Evolutionary conservation across 352 stramenopile species (phyloP).

Genomic region (Aphanomyces invadans): DNA sequence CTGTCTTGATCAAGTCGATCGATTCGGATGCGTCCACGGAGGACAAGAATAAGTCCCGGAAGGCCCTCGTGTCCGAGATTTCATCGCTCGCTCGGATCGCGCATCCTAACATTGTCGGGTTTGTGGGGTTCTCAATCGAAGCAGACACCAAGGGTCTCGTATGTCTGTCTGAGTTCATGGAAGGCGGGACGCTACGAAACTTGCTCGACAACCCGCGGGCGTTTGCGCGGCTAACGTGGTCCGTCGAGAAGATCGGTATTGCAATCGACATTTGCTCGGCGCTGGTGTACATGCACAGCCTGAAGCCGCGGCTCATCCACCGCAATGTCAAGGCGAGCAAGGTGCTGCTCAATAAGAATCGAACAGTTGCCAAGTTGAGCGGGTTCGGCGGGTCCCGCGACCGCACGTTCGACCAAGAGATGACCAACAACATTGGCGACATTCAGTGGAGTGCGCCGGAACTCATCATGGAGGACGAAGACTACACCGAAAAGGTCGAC

Average conservation of each 20-base stretch:
- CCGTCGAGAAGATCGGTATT: slow-evolving; percentile 31
- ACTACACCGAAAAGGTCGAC: slow-evolving; percentile 24
- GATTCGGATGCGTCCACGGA: not conserved
- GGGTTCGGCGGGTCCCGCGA: slow-evolving; percentile 50
- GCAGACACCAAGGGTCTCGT: not conserved
- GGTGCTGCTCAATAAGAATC: slow-evolving; percentile 36
- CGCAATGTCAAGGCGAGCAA: slow-evolving; percentile 56
- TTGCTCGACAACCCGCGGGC: not conserved
- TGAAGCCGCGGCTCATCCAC: slow-evolving; percentile 31
- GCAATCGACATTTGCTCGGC: slow-evolving; percentile 31
- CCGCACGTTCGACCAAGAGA: slow-evolving; percentile 35
- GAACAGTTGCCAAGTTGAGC: slow-evolving; percentile 42
- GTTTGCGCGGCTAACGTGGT: slow-evolving; percentile 27
- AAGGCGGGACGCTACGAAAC: slow-evolving; percentile 1
- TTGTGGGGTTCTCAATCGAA: slow-evolving; percentile 6
- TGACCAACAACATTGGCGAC: slow-evolving; percentile 45
- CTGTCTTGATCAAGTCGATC: slow-evolving; percentile 15
- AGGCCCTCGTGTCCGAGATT: slow-evolving; percentile 17
- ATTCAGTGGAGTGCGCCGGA: slow-evolving; percentile 49
- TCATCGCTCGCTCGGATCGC: not conserved
- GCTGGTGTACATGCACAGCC: slow-evolving; percentile 31
- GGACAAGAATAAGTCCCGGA: slow-evolving; percentile 4
- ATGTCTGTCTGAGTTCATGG: slow-evolving; percentile 15
- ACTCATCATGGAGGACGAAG: slow-evolving; percentile 36
- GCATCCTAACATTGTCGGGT: slow-evolving; percentile 17